Evolutionary conservation across 306 rosid species (phyloP), one percentile per base, ranked within the genome.

Genomic region (Hylodesmum podocarpum): DNA sequence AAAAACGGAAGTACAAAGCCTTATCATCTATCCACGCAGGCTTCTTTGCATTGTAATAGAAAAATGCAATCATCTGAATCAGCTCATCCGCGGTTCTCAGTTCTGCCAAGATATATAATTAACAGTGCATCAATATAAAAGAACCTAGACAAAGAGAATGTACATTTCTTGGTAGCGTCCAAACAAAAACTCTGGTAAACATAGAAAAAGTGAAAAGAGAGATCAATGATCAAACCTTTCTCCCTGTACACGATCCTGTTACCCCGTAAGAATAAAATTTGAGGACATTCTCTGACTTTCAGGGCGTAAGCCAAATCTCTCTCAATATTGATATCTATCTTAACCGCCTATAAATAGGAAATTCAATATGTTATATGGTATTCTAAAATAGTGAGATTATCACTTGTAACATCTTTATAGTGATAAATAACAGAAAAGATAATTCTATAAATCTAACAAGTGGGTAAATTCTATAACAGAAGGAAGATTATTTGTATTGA

Each of bases 31-130:
- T 85, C 92, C 98, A 96, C n/a, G 87, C 83, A 54, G 98, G 98
- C 84, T 83, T 90, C 87, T 87, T 92, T 57, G 97, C 98, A 54
- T 91, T 96, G 88, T 92, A 92, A 79, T 91, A 96, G 86, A 96
- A 91, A 84, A 89, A 90, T 31, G 98, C 96, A 79, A 96, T 96
- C 97, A 91, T 92, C 43, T 86, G 89, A 78, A 96, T 98, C 84
- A 92, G 66, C 67, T 96, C 98, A 54, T 92, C 92, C 1, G 93
- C 85, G 9, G 85, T 84, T 51, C 94, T 86, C 67, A 84, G 63
- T 55, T 83, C 97, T 92, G 88, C 85, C 70, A 61, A 76, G 46
- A 54, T 54, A 66, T 54, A 66, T 16, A 46, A 36, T 24, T 34
- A 50, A 28, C 51, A 44, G 18, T 39, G 46, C 15, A 37, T 70